Conservation (phyloP, 306 rosid genomes). For the Prunus mume region DNA sequence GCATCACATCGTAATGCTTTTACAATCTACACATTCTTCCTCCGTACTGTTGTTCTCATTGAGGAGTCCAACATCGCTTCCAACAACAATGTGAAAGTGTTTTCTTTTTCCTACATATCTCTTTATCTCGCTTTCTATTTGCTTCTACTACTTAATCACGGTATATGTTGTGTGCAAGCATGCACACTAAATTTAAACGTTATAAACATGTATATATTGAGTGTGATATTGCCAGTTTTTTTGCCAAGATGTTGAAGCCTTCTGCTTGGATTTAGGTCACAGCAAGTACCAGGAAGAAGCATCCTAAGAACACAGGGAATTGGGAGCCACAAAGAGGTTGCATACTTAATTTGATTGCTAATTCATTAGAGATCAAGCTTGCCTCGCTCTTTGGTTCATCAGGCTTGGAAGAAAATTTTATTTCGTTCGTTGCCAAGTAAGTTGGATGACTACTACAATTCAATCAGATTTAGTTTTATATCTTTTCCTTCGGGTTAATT, state of each 20-base stretch:
- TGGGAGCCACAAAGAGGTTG: constrained; percentile 88
- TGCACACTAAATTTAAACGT: not conserved
- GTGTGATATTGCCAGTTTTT: not conserved
- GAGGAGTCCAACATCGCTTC: constrained; percentile 47
- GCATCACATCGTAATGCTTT: constrained; percentile 82
- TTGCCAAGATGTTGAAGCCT: constrained; percentile 7
- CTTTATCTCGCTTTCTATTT: not conserved
- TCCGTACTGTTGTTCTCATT: constrained; percentile 47
- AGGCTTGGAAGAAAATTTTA: constrained; percentile 64
- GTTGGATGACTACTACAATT: constrained; percentile 16
- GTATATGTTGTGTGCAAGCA: not conserved
- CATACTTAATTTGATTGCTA: constrained; percentile 79
- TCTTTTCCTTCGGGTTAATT: not conserved
- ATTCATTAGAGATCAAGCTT: constrained; percentile 85
- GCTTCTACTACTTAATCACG: not conserved
- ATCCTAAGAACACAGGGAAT: constrained; percentile 56
- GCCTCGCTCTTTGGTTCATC: constrained; percentile 74
- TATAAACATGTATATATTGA: constrained; percentile 15
- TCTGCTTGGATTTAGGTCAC: constrained; percentile 46
- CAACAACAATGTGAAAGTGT: constrained; percentile 49
- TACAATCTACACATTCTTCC: constrained; percentile 75
- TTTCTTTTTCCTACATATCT: not conserved
- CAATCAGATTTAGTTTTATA: not conserved
- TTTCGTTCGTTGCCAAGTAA: constrained; percentile 78
- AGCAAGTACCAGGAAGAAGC: constrained; percentile 65